These are phyloP conservation scores for Kwoniella botswanensis DNA, from an alignment of 768 basidiomycete species.

Conservation along the genomic window DNA sequence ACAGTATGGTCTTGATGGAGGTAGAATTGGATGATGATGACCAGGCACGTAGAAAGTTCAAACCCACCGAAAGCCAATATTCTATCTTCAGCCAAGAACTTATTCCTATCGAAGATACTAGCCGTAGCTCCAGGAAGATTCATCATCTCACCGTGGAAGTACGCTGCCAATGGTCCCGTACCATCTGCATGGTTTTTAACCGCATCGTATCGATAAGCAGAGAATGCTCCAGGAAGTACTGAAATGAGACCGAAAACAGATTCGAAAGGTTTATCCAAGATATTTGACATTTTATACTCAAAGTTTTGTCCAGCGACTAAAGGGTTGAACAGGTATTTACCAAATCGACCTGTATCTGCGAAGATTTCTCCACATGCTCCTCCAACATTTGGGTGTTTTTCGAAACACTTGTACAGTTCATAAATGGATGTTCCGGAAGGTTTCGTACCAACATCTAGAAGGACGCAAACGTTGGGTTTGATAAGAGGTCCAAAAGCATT, in stretches of 20 bases:
- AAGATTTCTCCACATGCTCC: conserved; percentile 56
- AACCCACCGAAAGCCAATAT: conserved; percentile 63
- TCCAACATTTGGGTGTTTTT: conserved; percentile 53
- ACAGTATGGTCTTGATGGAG: neutral
- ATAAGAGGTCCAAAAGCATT: conserved; percentile 56
- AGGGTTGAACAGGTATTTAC: conserved; percentile 50
- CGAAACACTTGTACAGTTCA: conserved; percentile 55
- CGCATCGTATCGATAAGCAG: conserved; percentile 53
- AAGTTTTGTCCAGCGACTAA: conserved; percentile 55
- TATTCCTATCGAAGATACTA: conserved; percentile 70
- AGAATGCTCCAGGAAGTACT: conserved; percentile 54
- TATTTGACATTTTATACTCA: conserved; percentile 56
- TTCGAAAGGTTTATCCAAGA: conserved; percentile 55
- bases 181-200: conserved; percentile 52
- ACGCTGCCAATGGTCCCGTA: conserved; percentile 50
- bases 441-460: conserved; percentile 57
- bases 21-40: neutral
- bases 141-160: conserved; percentile 56
- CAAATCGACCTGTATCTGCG: conserved; percentile 49
- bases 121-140: conserved; percentile 50
- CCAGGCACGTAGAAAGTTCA: neutral
- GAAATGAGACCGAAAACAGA: conserved; percentile 53
- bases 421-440: conserved; percentile 54
- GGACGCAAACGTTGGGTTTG: conserved; percentile 55
- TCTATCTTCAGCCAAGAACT: conserved; percentile 79